Evolutionary conservation across 192 early-diverging fungal species (phyloP).

Genomic region (Radiomyces spectabilis): DNA sequence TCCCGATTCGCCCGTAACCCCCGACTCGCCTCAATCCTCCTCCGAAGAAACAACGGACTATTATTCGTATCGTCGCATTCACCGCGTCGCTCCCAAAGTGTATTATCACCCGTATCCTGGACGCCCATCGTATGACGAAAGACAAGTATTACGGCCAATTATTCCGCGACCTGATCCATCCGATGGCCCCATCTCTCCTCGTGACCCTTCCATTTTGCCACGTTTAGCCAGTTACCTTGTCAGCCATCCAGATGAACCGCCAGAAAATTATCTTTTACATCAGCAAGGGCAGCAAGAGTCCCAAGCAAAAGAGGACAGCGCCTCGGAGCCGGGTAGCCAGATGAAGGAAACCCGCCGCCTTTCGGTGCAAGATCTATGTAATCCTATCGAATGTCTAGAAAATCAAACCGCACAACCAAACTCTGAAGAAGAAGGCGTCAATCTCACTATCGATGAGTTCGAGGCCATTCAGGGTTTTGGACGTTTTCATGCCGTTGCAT

Average conservation of each 20-base stretch:
- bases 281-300: background rate
- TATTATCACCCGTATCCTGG: background rate
- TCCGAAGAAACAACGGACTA: background rate
- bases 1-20: background rate
- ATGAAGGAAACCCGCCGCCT: background rate
- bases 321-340: background rate
- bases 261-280: background rate
- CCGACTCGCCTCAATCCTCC: background rate
- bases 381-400: conserved; percentile 18
- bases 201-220: background rate
- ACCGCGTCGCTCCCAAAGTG: background rate
- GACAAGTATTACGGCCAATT: background rate
- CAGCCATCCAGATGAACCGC: background rate
- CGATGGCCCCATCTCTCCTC: no score
- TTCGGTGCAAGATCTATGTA: conserved; percentile 10
- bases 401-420: background rate
- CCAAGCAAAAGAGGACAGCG: background rate
- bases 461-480: conserved; percentile 24
- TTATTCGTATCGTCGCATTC: background rate
- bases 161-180: background rate
- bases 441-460: conserved; percentile 19
- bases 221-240: background rate
- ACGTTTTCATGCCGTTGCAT: no score
- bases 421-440: conserved; percentile 6
- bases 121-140: background rate